Evolutionary conservation across 768 basidiomycete species (phyloP), one percentile per base, ranked within the genome.

Genomic region (Crassisporium funariophilum): DNA sequence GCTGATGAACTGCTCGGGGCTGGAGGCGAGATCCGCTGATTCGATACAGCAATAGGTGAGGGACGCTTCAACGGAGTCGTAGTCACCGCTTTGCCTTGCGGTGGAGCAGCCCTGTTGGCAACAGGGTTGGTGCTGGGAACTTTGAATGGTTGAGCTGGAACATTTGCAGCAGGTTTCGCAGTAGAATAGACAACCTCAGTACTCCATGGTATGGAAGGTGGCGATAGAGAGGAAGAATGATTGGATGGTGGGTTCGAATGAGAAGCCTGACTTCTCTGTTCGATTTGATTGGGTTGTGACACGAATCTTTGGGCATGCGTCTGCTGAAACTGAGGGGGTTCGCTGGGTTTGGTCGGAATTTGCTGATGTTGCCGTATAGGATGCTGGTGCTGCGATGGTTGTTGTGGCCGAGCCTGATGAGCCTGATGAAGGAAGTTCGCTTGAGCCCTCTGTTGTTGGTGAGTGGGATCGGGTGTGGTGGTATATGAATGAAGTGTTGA

Each of bases 371-470:
- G 37, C 23, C 34, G 53, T 44, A 33, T 35, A 17, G 46, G 47
- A 23, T 46, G 24, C 35, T 41, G 58, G 33, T 48, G 54, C 35
- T 29, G 53, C 23, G 44, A 1, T 17, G 47, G 46, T 19, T 49
- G 50, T 33, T 54, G 59, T n/a, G 47, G 46, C 29, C 57, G 58
- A 11, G 44, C 36, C 24, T 29, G 47, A 23, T 40, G 31, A 20
- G 42, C 46, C n/a, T 45, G 46, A n/a, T n/a, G n/a, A n/a, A n/a
- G n/a, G n/a, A n/a, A n/a, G n/a, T 51, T 50, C 36, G 61, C 59
- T 20, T 65, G 67, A 44, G 64, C 65, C n/a, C 52, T 46, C 29
- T 64, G 57, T n/a, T n/a, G n/a, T n/a, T n/a, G n/a, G n/a, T n/a
- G n/a, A n/a, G n/a, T n/a, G n/a, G n/a, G n/a, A 37, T 66, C 65